Percentiles rank a stretch among this genome's conserved stretches.
Conservation (phyloP, 805 yeast species). For the Hagleromyces aurorensis region DNA sequence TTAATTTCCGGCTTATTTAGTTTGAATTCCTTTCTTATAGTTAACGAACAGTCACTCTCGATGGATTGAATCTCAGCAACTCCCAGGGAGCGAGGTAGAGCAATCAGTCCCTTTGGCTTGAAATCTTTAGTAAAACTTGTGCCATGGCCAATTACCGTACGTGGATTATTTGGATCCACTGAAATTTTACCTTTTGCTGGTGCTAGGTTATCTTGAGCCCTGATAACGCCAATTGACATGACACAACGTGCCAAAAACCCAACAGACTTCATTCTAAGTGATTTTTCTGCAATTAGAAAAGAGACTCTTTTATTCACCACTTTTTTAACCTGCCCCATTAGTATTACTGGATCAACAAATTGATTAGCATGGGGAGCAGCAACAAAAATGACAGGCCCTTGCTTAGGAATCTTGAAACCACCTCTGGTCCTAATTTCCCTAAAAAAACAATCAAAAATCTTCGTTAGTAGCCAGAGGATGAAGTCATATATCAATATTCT, state of each 20-base stretch:
- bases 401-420: constrained; percentile 58
- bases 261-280: constrained; percentile 56
- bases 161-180: constrained; percentile 46
- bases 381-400: constrained; percentile 85
- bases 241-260: constrained; percentile 72
- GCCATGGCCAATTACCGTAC: constrained; percentile 51
- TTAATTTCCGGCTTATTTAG: constrained; percentile 36
- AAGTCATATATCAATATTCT: constrained; percentile 43
- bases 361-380: constrained; percentile 98
- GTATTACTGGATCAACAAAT: constrained; percentile 69
- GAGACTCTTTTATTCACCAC: constrained; percentile 63
- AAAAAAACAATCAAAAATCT: constrained; percentile 62
- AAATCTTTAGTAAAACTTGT: constrained; percentile 61
- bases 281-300: constrained; percentile 78
- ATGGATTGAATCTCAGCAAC: constrained; percentile 62
- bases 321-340: constrained; percentile 71
- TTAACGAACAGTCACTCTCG: constrained; percentile 61
- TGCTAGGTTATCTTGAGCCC: constrained; percentile 81
- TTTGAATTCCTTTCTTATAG: constrained; percentile 63
- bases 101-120: constrained; percentile 56
- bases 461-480: constrained; percentile 41
- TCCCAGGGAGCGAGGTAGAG: constrained; percentile 73
- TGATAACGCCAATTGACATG: constrained; percentile 79
- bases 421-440: constrained; percentile 87
- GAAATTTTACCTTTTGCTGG: constrained; percentile 60